Percentiles rank a stretch among this genome's conserved stretches.
Conservation (phyloP, 2,329 filamentous ascomycete species). For the Botrytis fragariae region DNA sequence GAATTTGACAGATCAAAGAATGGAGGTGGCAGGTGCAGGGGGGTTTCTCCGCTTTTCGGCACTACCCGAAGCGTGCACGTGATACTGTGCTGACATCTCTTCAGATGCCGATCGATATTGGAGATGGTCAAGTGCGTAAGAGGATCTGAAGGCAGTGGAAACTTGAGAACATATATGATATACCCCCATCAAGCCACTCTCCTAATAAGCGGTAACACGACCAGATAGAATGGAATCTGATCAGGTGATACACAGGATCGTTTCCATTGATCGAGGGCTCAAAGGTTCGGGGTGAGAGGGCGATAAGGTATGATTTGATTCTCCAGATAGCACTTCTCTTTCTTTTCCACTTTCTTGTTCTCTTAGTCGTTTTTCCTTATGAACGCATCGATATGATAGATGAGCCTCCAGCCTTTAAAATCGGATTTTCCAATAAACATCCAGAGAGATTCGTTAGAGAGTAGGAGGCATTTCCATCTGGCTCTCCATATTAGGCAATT, state of each 20-base stretch:
- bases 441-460: not conserved
- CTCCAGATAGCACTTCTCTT: not conserved
- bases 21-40: conserved; percentile 12
- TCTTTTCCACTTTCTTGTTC: not conserved
- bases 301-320: not conserved
- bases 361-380: not conserved
- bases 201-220: not conserved
- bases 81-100: not conserved
- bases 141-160: not conserved
- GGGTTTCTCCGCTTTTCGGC: conserved; percentile 5
- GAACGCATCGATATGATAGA: not conserved
- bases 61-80: not conserved
- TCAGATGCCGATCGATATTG: not conserved
- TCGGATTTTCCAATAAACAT: not conserved
- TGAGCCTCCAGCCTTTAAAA: not conserved
- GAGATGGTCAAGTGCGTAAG: not conserved
- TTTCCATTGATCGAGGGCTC: not conserved
- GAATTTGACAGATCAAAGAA: conserved; percentile 1
- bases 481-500: not conserved
- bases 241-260: not conserved
- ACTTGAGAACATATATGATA: not conserved
- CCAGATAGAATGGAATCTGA: not conserved
- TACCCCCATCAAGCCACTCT: not conserved
- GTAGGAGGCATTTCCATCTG: not conserved
- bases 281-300: not conserved